Evolutionary conservation across 1,284 basidiomycete genomes (phyloP).

Genomic region (Tylopilus sp.): DNA sequence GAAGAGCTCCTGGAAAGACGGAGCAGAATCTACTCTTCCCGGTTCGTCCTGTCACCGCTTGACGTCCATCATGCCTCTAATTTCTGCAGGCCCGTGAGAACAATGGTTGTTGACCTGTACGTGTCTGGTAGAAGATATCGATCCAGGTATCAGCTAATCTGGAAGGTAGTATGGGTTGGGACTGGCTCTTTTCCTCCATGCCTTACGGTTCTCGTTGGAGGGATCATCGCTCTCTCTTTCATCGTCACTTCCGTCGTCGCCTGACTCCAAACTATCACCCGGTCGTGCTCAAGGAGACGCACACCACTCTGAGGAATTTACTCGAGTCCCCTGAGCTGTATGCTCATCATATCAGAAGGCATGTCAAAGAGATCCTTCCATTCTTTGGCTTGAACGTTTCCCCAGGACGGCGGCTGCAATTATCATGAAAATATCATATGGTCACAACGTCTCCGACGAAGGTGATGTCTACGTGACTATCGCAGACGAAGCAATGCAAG

Average conservation of each 20-base stretch:
- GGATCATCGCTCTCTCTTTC: constrained; percentile 43
- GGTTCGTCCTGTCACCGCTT: constrained; percentile 19
- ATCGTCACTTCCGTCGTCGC: constrained; percentile 40
- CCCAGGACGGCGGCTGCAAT: constrained; percentile 38
- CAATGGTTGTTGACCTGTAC: constrained; percentile 47
- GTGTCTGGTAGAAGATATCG: constrained; percentile 4
- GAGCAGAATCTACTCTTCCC: constrained; percentile 44
- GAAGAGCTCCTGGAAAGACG: constrained; percentile 46
- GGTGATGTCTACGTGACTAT: constrained; percentile 44
- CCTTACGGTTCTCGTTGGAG: constrained; percentile 41
- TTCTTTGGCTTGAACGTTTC: neutral
- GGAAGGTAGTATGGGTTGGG: constrained; percentile 43
- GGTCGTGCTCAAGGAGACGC: constrained; percentile 38
- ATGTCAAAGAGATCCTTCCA: neutral
- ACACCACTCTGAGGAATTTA: constrained; percentile 36
- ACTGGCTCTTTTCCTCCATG: constrained; percentile 48
- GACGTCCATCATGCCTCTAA: neutral
- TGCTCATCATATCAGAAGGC: constrained; percentile 37
- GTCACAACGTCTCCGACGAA: constrained; percentile 34
- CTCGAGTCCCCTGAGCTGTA: constrained; percentile 37
- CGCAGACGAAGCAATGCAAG: constrained; percentile 39
- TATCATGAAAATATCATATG: constrained; percentile 40
- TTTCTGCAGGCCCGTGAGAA: constrained; percentile 30
- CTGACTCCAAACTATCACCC: constrained; percentile 34
- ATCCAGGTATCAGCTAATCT: neutral